Percentiles rank a stretch among this genome's conserved stretches.
Conservation (phyloP, 1,139 yeast genomes). For the Blastobotrys buckinghamii region DNA sequence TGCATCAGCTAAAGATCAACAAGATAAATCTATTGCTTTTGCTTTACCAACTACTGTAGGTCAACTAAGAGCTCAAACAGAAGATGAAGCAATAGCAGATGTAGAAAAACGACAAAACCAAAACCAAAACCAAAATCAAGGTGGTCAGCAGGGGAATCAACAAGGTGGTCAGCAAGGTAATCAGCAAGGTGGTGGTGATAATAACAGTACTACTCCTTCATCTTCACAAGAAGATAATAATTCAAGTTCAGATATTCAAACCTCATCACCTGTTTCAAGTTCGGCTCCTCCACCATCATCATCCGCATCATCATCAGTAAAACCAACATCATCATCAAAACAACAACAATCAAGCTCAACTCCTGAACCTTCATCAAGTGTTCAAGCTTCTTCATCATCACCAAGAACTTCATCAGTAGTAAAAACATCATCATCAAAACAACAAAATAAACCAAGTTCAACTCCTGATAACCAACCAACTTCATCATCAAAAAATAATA, state of each 20-base stretch:
- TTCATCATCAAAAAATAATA: neutral
- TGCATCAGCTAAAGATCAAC: conserved; percentile 9
- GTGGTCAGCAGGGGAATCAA: conserved; percentile 4
- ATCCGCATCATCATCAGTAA: neutral
- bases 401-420: neutral
- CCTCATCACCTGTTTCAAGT: neutral
- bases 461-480: neutral
- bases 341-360: neutral
- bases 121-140: conserved; percentile 1
- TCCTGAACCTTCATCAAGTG: neutral
- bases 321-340: conserved; percentile 1
- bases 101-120: neutral
- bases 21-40: neutral
- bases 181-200: conserved; percentile 4
- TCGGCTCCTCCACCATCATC: neutral
- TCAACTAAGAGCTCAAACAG: conserved; percentile 1
- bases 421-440: neutral
- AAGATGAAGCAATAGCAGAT: conserved; percentile 8
- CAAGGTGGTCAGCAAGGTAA: conserved; percentile 6
- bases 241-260: neutral
- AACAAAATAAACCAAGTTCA: neutral
- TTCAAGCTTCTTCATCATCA: neutral
- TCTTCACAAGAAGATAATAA: neutral
- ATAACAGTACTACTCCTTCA: conserved; percentile 1
- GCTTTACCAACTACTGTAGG: conserved; percentile 5